Conservation (phyloP, 345 rosid genomes). For the Sisymbrium irio region DNA sequence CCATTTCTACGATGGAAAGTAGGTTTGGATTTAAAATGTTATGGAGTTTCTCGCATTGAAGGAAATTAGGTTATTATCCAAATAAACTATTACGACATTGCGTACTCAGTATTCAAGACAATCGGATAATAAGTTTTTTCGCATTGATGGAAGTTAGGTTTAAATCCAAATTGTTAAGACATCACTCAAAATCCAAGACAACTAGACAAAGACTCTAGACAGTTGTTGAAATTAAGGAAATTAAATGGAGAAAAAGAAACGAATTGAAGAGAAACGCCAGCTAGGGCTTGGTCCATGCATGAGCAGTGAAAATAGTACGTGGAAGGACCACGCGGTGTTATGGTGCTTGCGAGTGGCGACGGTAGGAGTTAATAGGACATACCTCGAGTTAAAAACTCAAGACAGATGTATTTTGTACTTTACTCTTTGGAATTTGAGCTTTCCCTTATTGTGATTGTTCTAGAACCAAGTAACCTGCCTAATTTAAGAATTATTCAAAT, state of each 20-base stretch:
- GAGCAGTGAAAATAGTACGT: slow-evolving; percentile 19
- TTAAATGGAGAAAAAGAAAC: slow-evolving; percentile 18
- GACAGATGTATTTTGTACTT: slow-evolving; percentile 21
- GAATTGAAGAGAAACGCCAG: slow-evolving; percentile 9
- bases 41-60: too few relatives aligned
- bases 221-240: slow-evolving; percentile 12
- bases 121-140: too few relatives aligned
- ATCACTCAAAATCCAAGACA: too few relatives aligned
- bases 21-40: too few relatives aligned
- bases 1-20: neutral
- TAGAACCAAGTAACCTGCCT: slow-evolving; percentile 10
- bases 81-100: too few relatives aligned
- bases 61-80: too few relatives aligned
- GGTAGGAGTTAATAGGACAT: slow-evolving; percentile 19
- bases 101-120: too few relatives aligned
- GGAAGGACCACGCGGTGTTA: slow-evolving; percentile 29
- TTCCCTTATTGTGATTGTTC: slow-evolving; percentile 25
- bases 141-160: too few relatives aligned
- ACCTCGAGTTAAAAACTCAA: slow-evolving; percentile 27
- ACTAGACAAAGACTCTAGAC: too few relatives aligned
- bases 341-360: neutral
- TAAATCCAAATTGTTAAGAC: too few relatives aligned
- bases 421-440: slow-evolving; percentile 28
- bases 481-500: neutral
- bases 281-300: slow-evolving; percentile 32